Percentiles rank a stretch among this genome's conserved stretches.
Conservation (phyloP, 148 eudicot genomes). For the Camellia granthamiana region DNA sequence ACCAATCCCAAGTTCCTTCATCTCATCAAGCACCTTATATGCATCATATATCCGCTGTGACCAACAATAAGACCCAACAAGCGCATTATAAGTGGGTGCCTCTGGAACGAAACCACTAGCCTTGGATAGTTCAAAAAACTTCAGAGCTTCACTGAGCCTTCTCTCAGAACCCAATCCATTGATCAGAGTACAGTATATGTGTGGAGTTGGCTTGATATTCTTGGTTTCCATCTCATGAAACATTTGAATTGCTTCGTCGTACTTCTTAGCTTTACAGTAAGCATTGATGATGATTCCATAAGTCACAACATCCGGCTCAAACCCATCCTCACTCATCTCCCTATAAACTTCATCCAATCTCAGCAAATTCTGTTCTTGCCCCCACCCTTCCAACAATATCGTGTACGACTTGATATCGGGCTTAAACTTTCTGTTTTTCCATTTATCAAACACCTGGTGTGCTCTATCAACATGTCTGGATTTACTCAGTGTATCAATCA, state of each 20-base stretch:
- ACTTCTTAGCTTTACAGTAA: slow-evolving; percentile 59
- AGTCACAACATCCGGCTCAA: slow-evolving; percentile 71
- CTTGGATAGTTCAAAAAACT: slow-evolving; percentile 61
- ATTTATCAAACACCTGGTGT: slow-evolving; percentile 75
- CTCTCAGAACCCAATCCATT: slow-evolving; percentile 68
- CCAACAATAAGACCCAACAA: slow-evolving; percentile 82
- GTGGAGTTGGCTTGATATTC: slow-evolving; percentile 53
- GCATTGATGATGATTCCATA: slow-evolving; percentile 85
- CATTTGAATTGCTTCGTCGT: slow-evolving; percentile 46
- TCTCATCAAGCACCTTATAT: slow-evolving; percentile 61
- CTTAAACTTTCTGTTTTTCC: slow-evolving; percentile 52
- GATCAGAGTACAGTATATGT: slow-evolving; percentile 76
- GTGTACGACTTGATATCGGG: slow-evolving; percentile 69
- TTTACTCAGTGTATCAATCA: slow-evolving; percentile 62
- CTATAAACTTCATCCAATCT: slow-evolving; percentile 61
- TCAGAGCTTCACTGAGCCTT: slow-evolving; percentile 58
- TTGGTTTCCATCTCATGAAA: slow-evolving; percentile 61
- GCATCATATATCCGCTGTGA: slow-evolving; percentile 69
- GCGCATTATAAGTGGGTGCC: slow-evolving; percentile 76
- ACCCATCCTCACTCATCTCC: slow-evolving; percentile 72
- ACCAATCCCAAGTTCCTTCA: slow-evolving; percentile 65
- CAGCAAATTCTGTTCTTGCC: slow-evolving; percentile 61
- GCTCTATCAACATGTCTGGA: slow-evolving; percentile 64
- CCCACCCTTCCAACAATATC: slow-evolving; percentile 81
- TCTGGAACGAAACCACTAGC: slow-evolving; percentile 45